Conservation (phyloP, 768 basidiomycete genomes). For the Candolleomyces eurysporus region DNA sequence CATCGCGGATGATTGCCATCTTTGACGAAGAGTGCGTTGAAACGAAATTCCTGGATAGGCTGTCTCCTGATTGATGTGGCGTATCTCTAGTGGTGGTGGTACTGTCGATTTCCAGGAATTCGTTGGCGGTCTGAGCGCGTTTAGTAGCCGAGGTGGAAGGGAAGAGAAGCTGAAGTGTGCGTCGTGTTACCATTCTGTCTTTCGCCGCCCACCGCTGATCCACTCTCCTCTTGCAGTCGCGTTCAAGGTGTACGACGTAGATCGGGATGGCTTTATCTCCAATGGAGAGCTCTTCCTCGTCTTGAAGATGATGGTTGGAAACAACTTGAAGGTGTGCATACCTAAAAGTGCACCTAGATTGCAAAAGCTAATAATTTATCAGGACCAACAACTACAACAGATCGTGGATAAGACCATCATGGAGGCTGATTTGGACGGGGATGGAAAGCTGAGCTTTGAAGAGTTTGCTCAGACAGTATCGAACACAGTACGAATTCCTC, state of each 20-base stretch:
- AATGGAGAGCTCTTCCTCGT: conserved; percentile 99
- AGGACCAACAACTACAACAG: conserved; percentile 98
- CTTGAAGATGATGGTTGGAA: conserved; percentile 99
- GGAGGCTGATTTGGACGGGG: conserved; percentile 98
- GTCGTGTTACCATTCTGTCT: conserved; percentile 29
- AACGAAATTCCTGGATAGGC: neutral
- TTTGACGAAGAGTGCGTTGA: conserved; percentile 96
- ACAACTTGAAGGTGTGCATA: conserved; percentile 83
- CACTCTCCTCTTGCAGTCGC: conserved; percentile 60
- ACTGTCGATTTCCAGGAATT: conserved; percentile 99
- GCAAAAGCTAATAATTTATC: neutral
- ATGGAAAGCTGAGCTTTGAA: conserved; percentile 95
- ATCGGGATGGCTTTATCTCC: conserved; percentile 95
- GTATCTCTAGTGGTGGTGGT: conserved; percentile 77
- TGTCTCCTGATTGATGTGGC: neutral
- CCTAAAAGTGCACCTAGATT: too few species aligned
- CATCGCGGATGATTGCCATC: conserved; percentile 97
- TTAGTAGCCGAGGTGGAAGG: conserved; percentile 92
- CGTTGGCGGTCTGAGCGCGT: conserved; percentile 95
- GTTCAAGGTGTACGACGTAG: conserved; percentile 99
- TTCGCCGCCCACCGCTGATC: neutral
- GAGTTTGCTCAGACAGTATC: conserved; percentile 97
- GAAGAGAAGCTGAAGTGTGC: conserved; percentile 95
- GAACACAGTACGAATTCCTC: conserved; percentile 68
- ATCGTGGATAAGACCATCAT: conserved; percentile 99